A percentile compares a stretch with the other conserved stretches of the same genome.
These are phyloP conservation scores for Didymella arachidicola DNA, from an alignment of 2,329 filamentous ascomycete species.

Conservation along the genomic window DNA sequence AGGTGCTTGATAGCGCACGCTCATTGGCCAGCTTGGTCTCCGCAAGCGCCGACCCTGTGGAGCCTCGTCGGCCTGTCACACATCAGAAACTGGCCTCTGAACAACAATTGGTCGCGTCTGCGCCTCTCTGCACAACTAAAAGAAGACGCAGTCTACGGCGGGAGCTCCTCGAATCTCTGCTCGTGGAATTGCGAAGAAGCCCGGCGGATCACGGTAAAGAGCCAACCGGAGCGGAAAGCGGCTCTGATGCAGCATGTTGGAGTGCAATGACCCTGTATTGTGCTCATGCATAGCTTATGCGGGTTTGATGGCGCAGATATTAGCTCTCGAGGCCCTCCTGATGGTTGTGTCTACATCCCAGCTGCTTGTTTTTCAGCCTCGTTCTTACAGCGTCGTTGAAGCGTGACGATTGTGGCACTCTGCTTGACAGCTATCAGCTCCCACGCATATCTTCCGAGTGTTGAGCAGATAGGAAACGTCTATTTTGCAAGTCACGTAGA, in stretches of 20 bases:
- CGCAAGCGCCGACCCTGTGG: conserved; percentile 39
- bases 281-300: conserved; percentile 41
- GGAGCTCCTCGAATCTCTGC: conserved; percentile 42
- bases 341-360: conserved; percentile 17
- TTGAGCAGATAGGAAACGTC: background rate
- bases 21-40: conserved; percentile 36
- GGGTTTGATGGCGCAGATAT: conserved; percentile 34
- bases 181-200: conserved; percentile 30
- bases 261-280: conserved; percentile 24
- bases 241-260: conserved; percentile 31
- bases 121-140: conserved; percentile 43
- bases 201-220: conserved; percentile 32
- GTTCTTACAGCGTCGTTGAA: conserved; percentile 2
- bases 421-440: background rate
- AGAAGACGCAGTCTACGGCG: conserved; percentile 37
- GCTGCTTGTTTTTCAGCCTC: conserved; percentile 9
- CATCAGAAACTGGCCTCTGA: conserved; percentile 27
- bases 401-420: conserved; percentile 2
- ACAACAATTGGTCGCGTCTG: conserved; percentile 43
- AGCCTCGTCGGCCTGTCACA: conserved; percentile 33
- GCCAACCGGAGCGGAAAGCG: conserved; percentile 40
- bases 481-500: background rate
- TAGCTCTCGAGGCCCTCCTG: conserved; percentile 36
- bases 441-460: background rate
- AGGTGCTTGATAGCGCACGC: conserved; percentile 21